Percentiles rank a stretch among this genome's conserved stretches.
phyloP scores from a whole-genome alignment of 371 early-diverging fungal species.

The Syncephalastrum contaminatum region DNA sequence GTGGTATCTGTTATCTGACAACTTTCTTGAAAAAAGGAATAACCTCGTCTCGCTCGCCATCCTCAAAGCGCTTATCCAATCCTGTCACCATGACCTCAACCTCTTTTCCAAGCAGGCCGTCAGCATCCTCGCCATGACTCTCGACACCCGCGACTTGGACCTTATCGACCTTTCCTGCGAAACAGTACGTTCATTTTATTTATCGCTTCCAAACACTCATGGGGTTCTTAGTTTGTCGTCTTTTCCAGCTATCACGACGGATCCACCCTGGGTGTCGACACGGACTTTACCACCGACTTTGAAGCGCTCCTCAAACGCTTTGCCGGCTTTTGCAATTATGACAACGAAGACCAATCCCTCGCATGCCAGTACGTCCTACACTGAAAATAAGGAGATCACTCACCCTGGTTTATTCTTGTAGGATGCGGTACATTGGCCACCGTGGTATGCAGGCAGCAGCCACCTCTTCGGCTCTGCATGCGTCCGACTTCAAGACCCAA shows the following conservation, averaged over 20 bases:
- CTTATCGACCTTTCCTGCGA: conserved; percentile 52
- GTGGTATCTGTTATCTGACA: not conserved
- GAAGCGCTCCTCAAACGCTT: conserved; percentile 44
- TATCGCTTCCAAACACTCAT: not conserved
- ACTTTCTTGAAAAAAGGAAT: conserved; percentile 19
- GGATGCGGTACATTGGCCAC: conserved; percentile 54
- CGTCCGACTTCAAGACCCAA: conserved; percentile 44
- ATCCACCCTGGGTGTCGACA: conserved; percentile 65
- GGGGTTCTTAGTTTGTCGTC: conserved; percentile 48
- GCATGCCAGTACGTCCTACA: conserved; percentile 24
- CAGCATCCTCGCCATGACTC: conserved; percentile 46
- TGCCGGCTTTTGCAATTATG: conserved; percentile 45
- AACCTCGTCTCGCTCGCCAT: conserved; percentile 61
- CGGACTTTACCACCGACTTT: conserved; percentile 64
- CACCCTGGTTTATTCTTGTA: conserved; percentile 11
- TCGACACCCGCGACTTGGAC: conserved; percentile 56
- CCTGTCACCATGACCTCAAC: conserved; percentile 75
- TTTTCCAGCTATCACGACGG: conserved; percentile 70
- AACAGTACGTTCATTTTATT: conserved; percentile 36
- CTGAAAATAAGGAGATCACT: not conserved
- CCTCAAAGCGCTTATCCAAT: conserved; percentile 67
- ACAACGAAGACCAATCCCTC: conserved; percentile 35
- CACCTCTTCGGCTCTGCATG: conserved; percentile 51
- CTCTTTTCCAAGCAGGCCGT: conserved; percentile 76
- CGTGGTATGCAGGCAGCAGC: conserved; percentile 45